A percentile compares a stretch with the other conserved stretches of the same genome.
phyloP scores from a whole-genome alignment of 2,329 filamentous ascomycete genomes.

The Epichloe uncinata region DNA sequence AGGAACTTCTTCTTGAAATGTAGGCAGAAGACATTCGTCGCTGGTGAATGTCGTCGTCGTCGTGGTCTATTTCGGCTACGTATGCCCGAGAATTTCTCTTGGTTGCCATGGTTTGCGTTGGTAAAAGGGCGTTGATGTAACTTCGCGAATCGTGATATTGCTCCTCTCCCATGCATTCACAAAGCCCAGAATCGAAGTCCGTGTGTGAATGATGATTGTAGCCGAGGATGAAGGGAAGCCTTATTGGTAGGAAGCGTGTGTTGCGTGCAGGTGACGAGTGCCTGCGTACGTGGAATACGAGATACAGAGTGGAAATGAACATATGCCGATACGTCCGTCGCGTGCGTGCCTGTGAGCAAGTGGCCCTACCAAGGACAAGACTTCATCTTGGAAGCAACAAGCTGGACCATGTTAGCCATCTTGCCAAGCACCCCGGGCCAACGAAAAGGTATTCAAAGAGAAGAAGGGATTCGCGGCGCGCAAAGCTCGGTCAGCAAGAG shows the following conservation, averaged over 20 bases:
- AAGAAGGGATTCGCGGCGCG: not conserved
- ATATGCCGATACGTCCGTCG: not conserved
- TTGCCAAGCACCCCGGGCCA: slow-evolving; percentile 6
- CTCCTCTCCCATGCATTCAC: too few relatives aligned
- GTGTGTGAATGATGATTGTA: too few relatives aligned
- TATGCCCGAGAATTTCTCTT: slow-evolving; percentile 13
- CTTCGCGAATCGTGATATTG: too few relatives aligned
- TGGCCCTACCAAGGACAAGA: slow-evolving; percentile 9
- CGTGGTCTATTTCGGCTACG: slow-evolving; percentile 9
- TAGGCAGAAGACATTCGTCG: slow-evolving; percentile 10
- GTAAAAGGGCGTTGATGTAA: too few relatives aligned
- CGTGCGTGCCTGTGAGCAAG: not conserved
- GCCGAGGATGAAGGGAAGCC: not conserved
- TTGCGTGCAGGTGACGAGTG: not conserved
- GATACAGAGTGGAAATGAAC: not conserved
- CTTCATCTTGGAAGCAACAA: slow-evolving; percentile 9
- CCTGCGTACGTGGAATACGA: not conserved
- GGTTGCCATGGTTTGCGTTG: slow-evolving; percentile 9
- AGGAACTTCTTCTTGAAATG: slow-evolving; percentile 17
- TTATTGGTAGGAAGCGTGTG: not conserved
- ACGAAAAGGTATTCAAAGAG: not conserved
- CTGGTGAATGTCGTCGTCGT: slow-evolving; percentile 7
- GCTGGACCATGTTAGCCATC: slow-evolving; percentile 12
- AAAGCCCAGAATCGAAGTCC: too few relatives aligned
- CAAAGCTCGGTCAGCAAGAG: slow-evolving; percentile 6